Base-by-base conservation (phyloP, 768 basidiomycete species). In the Sistotremastrum niveocremeum region DNA sequence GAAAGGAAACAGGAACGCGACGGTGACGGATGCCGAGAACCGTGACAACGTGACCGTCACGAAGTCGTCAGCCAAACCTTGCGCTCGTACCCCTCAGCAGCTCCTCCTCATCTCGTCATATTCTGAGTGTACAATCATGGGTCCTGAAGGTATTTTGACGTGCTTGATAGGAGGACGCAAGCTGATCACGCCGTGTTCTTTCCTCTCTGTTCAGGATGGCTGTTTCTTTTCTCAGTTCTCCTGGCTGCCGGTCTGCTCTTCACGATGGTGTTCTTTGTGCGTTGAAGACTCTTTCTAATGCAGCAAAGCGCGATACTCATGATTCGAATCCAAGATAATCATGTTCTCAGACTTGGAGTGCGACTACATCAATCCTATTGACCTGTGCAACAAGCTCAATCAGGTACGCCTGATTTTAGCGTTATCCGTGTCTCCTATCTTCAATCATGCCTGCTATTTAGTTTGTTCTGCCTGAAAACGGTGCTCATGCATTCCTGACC, bases 311-410 rank as follows among this genome's bases (percentile, higher is more conserved):
- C 8, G n/a, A 29, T 10, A 37, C 39, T 30, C 36, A 11, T 4
- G 32, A 8, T 32, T n/a, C 10, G 4, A 12, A 20, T 34, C 3
- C 4, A 51, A 98, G 94, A 97, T 99, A 59, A 98, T 99, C 72
- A 98, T 97, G 94, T 98, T 98, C 73, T 95, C 91, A 39, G 95
- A 98, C 69, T 70, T 98, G 60, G 94, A 97, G 69, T 95, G 90
- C 72, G 91, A 95, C 74, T 98, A 97, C 69, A 94, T 98, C 73
- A 99, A 99, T 67, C 95, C 95, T 44, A 99, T 99, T 77, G 95
- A 99, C 65, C 81, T 98, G 36, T 98, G 95, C 69, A 98, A 98
- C 69, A 97, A 95, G 72, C 81, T 98, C 57, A 98, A 98, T 62
- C 87, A 91, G 66, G 94, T 94, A 52, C 40, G 72, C 65, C 7